phyloP scores from a whole-genome alignment of 2,329 filamentous ascomycete genomes.

The Colletotrichum sp. region DNA sequence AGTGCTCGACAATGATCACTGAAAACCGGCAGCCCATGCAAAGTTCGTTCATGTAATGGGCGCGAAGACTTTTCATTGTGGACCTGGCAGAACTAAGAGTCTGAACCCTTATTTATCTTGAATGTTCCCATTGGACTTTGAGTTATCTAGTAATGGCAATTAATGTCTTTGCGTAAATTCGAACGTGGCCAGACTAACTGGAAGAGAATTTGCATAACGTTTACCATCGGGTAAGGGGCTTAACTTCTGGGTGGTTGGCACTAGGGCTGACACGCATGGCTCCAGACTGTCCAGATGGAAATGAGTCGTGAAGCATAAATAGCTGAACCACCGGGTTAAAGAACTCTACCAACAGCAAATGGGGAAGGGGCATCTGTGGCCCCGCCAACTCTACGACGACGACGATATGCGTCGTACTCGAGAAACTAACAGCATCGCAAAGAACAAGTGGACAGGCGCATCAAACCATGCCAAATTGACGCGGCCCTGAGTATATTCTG shows the following conservation, averaged over 20 bases:
- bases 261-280: background rate
- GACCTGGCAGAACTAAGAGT: too few species aligned
- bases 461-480: fast-evolving
- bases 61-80: too few species aligned
- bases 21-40: background rate
- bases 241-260: background rate
- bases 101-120: too few species aligned
- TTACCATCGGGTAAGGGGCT: background rate
- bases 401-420: background rate
- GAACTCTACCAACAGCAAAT: background rate
- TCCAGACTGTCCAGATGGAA: background rate
- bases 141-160: too few species aligned
- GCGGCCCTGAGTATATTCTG: fast-evolving
- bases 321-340: background rate
- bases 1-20: fast-evolving
- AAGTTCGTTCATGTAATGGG: background rate
- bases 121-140: too few species aligned
- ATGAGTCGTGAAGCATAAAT: too few species aligned
- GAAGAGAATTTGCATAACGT: too few species aligned
- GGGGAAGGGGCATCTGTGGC: too few species aligned
- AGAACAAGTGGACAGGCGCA: background rate
- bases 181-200: too few species aligned
- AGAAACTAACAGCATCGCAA: background rate
- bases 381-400: background rate
- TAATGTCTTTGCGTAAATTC: too few species aligned